Percentiles rank a stretch among this genome's conserved stretches.
Conservation (phyloP, 176 grass and related monocot species). For the barley (Hordeum vulgare) region MorexV3_pseudomolecules_assembly NC_058523.1:540668023-540668522, state of each 20-base stretch:
- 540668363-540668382: not conserved
- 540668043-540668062: slow-evolving; percentile 91
- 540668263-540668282: not conserved
- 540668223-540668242: not conserved
- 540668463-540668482: not conserved
- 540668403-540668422: not conserved
- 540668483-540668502: not conserved
- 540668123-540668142: slow-evolving; percentile 29
- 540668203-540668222: not conserved
- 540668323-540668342: not conserved
- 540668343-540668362: not conserved
- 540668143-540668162: not conserved
- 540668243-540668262: not conserved
- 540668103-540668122: slow-evolving; percentile 69
- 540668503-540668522: not conserved
- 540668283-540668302: not conserved
- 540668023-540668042: not conserved
- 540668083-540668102: slow-evolving; percentile 92
- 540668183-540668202: not conserved
- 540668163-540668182: not conserved
- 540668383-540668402: not conserved
- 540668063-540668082: slow-evolving; percentile 98
- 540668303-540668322: slow-evolving; percentile 24
- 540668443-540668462: not conserved
- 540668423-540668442: not conserved